Evolutionary conservation across 139 green algal species (phyloP).

Genomic region (Mychonastes homosphaera): DNA sequence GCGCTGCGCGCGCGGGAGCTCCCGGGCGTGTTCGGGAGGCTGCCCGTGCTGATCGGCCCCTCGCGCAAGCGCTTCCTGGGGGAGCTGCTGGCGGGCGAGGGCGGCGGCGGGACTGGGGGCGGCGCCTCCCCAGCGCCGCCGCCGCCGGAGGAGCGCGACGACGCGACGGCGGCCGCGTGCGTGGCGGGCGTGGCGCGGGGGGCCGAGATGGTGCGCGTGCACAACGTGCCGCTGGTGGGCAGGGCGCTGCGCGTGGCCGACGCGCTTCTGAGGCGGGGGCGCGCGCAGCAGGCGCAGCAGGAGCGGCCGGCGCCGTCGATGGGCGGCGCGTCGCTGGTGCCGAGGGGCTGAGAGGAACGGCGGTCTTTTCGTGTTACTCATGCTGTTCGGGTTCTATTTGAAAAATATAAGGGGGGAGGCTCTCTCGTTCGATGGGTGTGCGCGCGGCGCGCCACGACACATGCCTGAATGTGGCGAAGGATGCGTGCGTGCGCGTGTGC

Average conservation of each 20-base stretch:
- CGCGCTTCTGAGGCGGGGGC: slow-evolving; percentile 33
- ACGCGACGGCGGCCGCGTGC: slow-evolving; percentile 39
- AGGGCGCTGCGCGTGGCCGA: slow-evolving; percentile 65
- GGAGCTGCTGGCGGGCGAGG: slow-evolving; percentile 31
- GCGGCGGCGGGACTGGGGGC: neutral
- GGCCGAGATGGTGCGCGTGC: slow-evolving; percentile 70
- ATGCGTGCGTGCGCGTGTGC: too few species aligned
- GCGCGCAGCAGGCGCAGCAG: too few species aligned
- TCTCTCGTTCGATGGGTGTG: too few species aligned
- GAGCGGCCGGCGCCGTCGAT: too few species aligned
- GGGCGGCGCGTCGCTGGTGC: too few species aligned
- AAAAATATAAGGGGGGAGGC: too few species aligned
- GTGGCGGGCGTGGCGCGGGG: slow-evolving; percentile 37
- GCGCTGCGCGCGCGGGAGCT: slow-evolving; percentile 27
- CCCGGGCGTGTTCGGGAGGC: slow-evolving; percentile 16
- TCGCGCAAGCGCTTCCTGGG: slow-evolving; percentile 75
- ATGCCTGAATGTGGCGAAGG: too few species aligned
- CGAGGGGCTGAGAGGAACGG: too few species aligned
- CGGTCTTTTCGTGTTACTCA: too few species aligned
- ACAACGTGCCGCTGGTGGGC: slow-evolving; percentile 51
- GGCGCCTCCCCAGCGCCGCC: neutral
- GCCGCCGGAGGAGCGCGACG: slow-evolving; percentile 29
- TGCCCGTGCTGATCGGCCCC: slow-evolving; percentile 59
- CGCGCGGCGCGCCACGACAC: too few species aligned
- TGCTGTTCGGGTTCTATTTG: too few species aligned